Evolutionary conservation across 257 asterid species (phyloP).

Genomic region (Verbena officinalis): DNA sequence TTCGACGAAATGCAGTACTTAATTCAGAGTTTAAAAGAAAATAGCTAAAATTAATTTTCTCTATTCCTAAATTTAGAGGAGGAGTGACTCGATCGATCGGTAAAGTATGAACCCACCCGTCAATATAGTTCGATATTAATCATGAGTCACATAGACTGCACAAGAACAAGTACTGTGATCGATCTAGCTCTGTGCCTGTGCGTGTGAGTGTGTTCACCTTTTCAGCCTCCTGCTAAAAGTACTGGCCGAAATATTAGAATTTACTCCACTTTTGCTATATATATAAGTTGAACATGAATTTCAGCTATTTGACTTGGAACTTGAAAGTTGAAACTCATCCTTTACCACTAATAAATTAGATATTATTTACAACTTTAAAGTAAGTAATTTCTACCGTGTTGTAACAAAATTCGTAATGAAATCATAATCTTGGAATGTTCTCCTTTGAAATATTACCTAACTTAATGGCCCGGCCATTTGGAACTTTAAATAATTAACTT

Average conservation of each 20-base stretch:
- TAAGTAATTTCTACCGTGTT: not conserved
- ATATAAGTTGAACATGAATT: conserved; percentile 7
- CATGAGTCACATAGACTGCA: conserved; percentile 22
- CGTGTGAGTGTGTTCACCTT: not conserved
- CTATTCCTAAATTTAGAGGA: not conserved
- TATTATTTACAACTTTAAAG: too few relatives aligned
- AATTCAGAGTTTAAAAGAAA: too few relatives aligned
- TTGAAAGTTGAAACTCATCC: too few relatives aligned
- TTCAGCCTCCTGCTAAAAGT: conserved; percentile 26
- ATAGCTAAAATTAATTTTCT: too few relatives aligned
- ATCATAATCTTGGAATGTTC: conserved; percentile 12
- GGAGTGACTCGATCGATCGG: not conserved
- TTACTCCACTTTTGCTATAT: conserved; percentile 1
- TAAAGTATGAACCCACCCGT: conserved; percentile 4
- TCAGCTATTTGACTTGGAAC: not conserved
- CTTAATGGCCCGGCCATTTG: not conserved
- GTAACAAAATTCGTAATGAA: not conserved
- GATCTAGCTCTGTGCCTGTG: not conserved
- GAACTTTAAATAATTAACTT: not conserved
- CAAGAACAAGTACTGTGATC: not conserved
- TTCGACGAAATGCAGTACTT: not conserved
- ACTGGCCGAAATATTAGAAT: conserved; percentile 42
- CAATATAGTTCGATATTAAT: conserved; percentile 1
- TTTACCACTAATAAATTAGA: too few relatives aligned
- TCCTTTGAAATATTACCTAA: conserved; percentile 15